A percentile compares a stretch with the other conserved stretches of the same genome.
These are phyloP conservation scores for Daldinia eschscholtzii DNA, from an alignment of 2,329 filamentous ascomycete species.

Conservation along the genomic window DNA sequence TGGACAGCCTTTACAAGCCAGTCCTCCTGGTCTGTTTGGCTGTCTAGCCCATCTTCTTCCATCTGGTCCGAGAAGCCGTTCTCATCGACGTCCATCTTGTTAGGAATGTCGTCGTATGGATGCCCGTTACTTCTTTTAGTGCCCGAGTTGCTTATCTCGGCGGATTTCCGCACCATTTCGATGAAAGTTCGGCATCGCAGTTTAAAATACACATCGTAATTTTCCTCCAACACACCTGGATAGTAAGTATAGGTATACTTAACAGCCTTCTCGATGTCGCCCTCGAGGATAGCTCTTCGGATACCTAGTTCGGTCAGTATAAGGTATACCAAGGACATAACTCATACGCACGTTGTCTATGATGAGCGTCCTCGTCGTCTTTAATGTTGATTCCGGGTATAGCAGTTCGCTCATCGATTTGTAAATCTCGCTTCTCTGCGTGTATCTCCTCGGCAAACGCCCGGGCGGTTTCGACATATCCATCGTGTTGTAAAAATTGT, in stretches of 20 bases:
- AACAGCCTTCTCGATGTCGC: constrained; percentile 92
- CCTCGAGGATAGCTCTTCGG: constrained; percentile 86
- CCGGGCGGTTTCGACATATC: constrained; percentile 91
- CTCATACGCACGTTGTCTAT: constrained; percentile 81
- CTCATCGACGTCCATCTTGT: constrained; percentile 64
- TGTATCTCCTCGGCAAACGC: constrained; percentile 88
- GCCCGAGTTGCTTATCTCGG: constrained; percentile 70
- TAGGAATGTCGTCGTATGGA: constrained; percentile 64
- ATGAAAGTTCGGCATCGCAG: constrained; percentile 92
- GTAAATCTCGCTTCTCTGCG: constrained; percentile 77
- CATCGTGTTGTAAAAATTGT: constrained; percentile 94
- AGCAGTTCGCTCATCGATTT: constrained; percentile 65
- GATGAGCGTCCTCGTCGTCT: constrained; percentile 87
- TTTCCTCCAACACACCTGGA: constrained; percentile 80
- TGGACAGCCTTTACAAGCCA: constrained; percentile 77
- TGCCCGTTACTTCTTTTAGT: constrained; percentile 59
- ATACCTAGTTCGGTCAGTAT: constrained; percentile 72
- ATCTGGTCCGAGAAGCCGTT: constrained; percentile 61
- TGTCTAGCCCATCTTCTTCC: constrained; percentile 63
- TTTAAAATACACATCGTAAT: constrained; percentile 88
- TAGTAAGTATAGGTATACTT: constrained; percentile 84
- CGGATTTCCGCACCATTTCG: constrained; percentile 86
- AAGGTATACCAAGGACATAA: not conserved
- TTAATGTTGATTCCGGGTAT: constrained; percentile 74
- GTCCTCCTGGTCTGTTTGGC: constrained; percentile 49